Conservation (phyloP, 1,284 basidiomycete genomes). For the Lignosus rhinocerotis region DNA sequence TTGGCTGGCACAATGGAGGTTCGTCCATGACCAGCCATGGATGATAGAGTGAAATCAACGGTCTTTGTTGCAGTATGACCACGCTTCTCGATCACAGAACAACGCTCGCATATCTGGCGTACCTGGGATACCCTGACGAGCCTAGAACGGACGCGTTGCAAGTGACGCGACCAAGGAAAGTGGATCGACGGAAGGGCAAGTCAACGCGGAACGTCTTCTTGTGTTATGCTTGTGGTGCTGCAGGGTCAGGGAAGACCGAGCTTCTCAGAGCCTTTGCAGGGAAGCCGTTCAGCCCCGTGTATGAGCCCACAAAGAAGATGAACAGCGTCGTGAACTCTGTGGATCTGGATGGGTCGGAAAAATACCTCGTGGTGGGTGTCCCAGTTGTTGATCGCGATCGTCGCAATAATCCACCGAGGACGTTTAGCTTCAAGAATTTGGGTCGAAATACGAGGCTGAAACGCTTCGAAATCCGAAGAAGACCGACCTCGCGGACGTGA, state of each 20-base stretch:
- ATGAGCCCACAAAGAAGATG: conserved; percentile 88
- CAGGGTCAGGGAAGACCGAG: conserved; percentile 94
- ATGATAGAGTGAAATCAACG: neutral
- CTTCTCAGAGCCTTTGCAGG: conserved; percentile 85
- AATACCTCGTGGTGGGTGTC: conserved; percentile 87
- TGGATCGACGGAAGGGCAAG: conserved; percentile 86
- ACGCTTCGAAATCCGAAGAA: conserved; percentile 88
- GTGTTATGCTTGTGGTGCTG: conserved; percentile 92
- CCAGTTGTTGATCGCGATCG: neutral
- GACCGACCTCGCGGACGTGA: conserved; percentile 89
- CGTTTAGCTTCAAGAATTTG: conserved; percentile 91
- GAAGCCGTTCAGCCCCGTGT: conserved; percentile 70
- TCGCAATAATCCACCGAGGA: neutral
- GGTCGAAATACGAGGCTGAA: conserved; percentile 92
- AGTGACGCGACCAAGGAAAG: conserved; percentile 79
- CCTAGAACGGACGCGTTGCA: conserved; percentile 80
- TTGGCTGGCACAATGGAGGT: conserved; percentile 99
- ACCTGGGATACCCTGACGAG: conserved; percentile 82
- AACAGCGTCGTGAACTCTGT: conserved; percentile 94
- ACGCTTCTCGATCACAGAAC: conserved; percentile 91
- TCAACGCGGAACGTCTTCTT: conserved; percentile 89
- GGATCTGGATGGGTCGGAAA: conserved; percentile 92
- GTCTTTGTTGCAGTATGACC: conserved; percentile 73
- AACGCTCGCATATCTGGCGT: conserved; percentile 95
- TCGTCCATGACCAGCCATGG: conserved; percentile 19